phyloP scores from a whole-genome alignment of 2,329 filamentous ascomycete species.

The Scedosporium dehoogii region DNA sequence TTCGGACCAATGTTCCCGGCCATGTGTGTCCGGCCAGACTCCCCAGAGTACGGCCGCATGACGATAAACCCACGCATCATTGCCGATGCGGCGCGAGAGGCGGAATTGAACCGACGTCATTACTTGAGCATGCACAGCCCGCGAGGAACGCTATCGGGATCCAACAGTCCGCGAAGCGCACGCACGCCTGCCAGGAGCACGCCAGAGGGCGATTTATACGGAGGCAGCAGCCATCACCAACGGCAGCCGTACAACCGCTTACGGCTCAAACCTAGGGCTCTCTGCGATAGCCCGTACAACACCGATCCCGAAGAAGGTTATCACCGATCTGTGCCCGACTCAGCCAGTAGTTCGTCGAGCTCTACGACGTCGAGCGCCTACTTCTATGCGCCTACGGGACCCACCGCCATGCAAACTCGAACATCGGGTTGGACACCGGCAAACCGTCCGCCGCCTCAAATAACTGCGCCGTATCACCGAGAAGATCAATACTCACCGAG shows the following conservation, averaged over 20 bases:
- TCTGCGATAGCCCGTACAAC: constrained; percentile 24
- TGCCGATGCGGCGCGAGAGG: constrained; percentile 38
- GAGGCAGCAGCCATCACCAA: background rate
- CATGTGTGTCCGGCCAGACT: constrained; percentile 56
- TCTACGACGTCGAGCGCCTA: background rate
- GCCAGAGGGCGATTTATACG: background rate
- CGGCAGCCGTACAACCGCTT: background rate
- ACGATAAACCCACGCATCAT: constrained; percentile 51
- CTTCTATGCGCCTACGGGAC: background rate
- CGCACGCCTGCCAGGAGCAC: constrained; percentile 1
- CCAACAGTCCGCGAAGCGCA: background rate
- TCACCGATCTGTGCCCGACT: background rate
- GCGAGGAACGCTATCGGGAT: background rate
- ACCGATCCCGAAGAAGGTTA: constrained; percentile 30
- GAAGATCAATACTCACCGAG: constrained; percentile 14
- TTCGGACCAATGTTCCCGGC: constrained; percentile 77
- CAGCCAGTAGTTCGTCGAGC: background rate
- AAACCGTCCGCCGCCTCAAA: constrained; percentile 13
- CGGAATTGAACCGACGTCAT: constrained; percentile 29
- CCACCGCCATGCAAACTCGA: background rate
- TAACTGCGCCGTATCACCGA: constrained; percentile 7
- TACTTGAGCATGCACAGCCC: constrained; percentile 13
- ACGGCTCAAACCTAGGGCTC: background rate
- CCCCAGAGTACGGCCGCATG: constrained; percentile 57
- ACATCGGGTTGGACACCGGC: constrained; percentile 18